A percentile compares a stretch with the other conserved stretches of the same genome.
These are phyloP conservation scores for Solanum habrochaites DNA, from an alignment of 257 asterid species.

Conservation along the genomic window DNA sequence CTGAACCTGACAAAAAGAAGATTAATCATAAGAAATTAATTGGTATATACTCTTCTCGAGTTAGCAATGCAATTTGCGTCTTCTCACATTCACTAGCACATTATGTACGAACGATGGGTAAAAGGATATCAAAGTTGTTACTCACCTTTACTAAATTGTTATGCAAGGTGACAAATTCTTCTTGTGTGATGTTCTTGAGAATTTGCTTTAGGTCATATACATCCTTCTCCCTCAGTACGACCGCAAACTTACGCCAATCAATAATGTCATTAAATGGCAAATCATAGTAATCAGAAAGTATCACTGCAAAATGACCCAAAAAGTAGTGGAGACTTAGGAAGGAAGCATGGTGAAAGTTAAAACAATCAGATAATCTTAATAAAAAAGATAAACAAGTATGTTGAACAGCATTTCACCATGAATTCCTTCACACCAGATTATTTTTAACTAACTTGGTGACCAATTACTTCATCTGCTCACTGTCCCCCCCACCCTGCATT, in stretches of 20 bases:
- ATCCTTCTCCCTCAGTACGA: slow-evolving; percentile 74
- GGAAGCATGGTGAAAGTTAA: neutral
- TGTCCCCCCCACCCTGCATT: too few relatives aligned
- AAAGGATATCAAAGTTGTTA: too few relatives aligned
- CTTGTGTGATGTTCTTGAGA: slow-evolving; percentile 65
- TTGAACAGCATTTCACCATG: neutral
- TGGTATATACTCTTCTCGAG: neutral
- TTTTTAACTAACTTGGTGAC: neutral
- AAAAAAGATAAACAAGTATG: neutral
- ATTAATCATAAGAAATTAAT: neutral
- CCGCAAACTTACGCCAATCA: slow-evolving; percentile 76
- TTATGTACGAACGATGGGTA: neutral
- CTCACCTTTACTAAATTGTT: slow-evolving; percentile 84
- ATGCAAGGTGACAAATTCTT: slow-evolving; percentile 64
- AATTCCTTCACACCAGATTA: neutral
- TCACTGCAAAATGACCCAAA: slow-evolving; percentile 49
- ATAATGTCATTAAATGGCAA: slow-evolving; percentile 88
- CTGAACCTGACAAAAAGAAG: slow-evolving; percentile 43
- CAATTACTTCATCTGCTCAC: neutral
- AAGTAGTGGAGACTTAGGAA: neutral
- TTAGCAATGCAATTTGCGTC: neutral
- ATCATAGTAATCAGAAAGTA: slow-evolving; percentile 87
- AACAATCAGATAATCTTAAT: neutral
- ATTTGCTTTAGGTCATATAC: slow-evolving; percentile 87
- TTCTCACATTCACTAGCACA: neutral